Conservation (phyloP, 2,329 filamentous ascomycete genomes). For the Penicillium sp. region DNA sequence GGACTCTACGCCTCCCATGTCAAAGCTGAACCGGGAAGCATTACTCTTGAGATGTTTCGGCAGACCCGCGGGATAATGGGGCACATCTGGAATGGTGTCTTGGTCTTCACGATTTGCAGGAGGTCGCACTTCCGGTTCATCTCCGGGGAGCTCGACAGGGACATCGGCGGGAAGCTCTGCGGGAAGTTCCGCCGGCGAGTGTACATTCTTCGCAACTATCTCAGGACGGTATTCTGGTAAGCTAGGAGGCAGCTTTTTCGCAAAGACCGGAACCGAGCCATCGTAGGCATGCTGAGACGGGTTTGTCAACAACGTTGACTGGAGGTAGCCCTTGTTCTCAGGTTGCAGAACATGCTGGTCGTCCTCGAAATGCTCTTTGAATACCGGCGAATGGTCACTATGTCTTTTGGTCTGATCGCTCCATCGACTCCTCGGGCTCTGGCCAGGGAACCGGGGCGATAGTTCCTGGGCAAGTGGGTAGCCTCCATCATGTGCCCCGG, state of each 20-base stretch:
- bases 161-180: slow-evolving; percentile 10
- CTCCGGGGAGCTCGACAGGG: neutral
- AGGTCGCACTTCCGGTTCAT: slow-evolving; percentile 4
- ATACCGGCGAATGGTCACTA: slow-evolving; percentile 55
- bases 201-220: too few relatives aligned
- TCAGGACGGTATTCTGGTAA: slow-evolving; percentile 26
- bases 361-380: slow-evolving; percentile 61
- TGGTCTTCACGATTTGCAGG: slow-evolving; percentile 22
- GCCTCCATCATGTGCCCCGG: slow-evolving; percentile 15
- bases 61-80: slow-evolving; percentile 33
- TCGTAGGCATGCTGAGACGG: slow-evolving; percentile 29
- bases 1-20: slow-evolving; percentile 58
- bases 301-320: slow-evolving; percentile 39
- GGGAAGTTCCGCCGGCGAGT: too few relatives aligned
- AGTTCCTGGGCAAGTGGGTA: slow-evolving; percentile 15
- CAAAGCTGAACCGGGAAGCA: slow-evolving; percentile 64
- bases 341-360: slow-evolving; percentile 40
- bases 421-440: slow-evolving; percentile 15
- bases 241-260: slow-evolving; percentile 41
- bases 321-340: slow-evolving; percentile 44
- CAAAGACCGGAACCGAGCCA: slow-evolving; percentile 43
- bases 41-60: slow-evolving; percentile 54
- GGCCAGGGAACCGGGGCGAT: slow-evolving; percentile 12
- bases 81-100: slow-evolving; percentile 32
- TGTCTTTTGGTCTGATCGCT: slow-evolving; percentile 33